Base-by-base conservation (phyloP, 495 filamentous ascomycete genomes). In the Neurospora hispaniola region DNA sequence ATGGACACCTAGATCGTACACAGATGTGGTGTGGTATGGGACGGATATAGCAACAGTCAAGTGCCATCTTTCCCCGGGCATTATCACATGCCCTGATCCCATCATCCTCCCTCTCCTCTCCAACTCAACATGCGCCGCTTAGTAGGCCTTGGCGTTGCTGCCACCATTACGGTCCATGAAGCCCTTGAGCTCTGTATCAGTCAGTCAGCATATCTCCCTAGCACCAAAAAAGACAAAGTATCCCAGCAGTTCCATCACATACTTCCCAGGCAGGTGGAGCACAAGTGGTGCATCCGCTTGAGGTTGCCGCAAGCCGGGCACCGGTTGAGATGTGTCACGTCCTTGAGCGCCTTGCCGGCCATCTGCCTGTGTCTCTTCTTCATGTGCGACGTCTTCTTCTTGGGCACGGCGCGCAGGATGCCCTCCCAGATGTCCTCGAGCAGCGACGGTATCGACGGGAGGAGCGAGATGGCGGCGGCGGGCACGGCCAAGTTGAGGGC, bases 331-430 rank as follows among this genome's bases (percentile, higher is more conserved):
- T 87, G 86, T 70, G 90, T 95, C 27, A 97, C 89, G 79, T 98
- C 96, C 85, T 95, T 92, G 78, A 98, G 84, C 46, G 89, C 94
- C 82, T 98, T 98, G 77, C 95, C 95, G 20, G 93, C 95, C 89
- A 98, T 90, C 76, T 95, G 93, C 76, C 96, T 88, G 77, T 93
- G 90, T 74, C 96, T 90, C 84, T 92, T 97, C 86, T 97, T 98
- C 87, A 92, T 93, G 81, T 99, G 92, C 35, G 95, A 97, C 11
- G 94, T 97, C 89, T 98, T 99, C 84, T 97, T 98, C 87, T 99
- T 99, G 11, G 96, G 96, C 7, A 97, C 96, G 5, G 96, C 96
- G 74, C 90, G 90, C 42, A 99, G 89, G 44, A 98, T 88, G 3
- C 91, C 93, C 74, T 97, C 96, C 93, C 95, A 98, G 73, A 99